Evolutionary conservation across 371 early-diverging fungal species (phyloP), one percentile per base, ranked within the genome.

Genomic region (Astathelohania contejeani): DNA sequence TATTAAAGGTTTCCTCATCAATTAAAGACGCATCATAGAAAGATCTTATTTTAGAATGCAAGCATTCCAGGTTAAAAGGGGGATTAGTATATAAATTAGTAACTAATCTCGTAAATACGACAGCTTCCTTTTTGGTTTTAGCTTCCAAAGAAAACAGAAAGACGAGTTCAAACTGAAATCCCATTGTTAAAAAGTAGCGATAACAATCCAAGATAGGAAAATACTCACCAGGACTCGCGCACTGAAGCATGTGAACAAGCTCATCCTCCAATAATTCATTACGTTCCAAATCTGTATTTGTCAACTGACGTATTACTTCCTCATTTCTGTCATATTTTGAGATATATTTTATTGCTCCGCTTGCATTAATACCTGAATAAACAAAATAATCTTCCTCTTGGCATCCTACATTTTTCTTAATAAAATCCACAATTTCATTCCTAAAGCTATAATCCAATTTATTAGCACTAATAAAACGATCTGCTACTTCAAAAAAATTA

Each of bases 391-490:
- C n/a, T 10, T 58, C 28, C 0, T 49, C 48, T 32, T 46, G n/a
- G 19, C 53, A 44, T 26, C 24, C 43, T 28, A 70, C 65, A 53
- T 73, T 73, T 24, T 54, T 66, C 3, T 63, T 61, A 18, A 73
- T 65, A 53, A 63, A 71, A 12, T 65, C 65, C 4, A 70, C 65
- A 32, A 73, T 71, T 20, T 73, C 71, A 38, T 66, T 51, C 19
- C 47, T 20, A 45, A 58, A 63, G 29, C 62, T 58, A 14, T 18
- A 20, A 16, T 60, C 29, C 16, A 73, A 44, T 2, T 59, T 58
- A 42, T 73, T 44, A 18, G 59, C 37, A 22, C 47, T 51, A 12
- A 68, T 38, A 32, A 73, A 73, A 7, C 48, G 27, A 0, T 52
- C 32, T 20, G 71, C 71, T 25, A 73, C 74, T 6, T 58, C 56